Evolutionary conservation across 2,329 filamentous ascomycete species (phyloP), one percentile per base, ranked within the genome.

Genomic region (Fusarium sp.): DNA sequence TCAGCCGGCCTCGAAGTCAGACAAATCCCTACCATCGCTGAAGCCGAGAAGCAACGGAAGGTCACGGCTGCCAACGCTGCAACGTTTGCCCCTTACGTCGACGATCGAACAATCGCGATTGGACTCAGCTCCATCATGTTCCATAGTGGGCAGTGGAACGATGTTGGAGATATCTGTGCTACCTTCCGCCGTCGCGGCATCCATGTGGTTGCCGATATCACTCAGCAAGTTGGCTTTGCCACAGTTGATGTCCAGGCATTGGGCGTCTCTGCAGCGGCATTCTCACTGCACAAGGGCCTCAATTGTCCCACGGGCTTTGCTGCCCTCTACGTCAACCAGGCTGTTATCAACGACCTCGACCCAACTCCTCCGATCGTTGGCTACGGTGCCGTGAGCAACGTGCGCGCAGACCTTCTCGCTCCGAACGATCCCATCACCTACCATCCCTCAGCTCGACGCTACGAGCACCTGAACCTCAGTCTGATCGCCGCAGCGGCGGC

Each of bases 41-140:
- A 23, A 12, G 47, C 47, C 12, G 16, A 37, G 34, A 23, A 51
- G 18, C 34, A n/a, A 4, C 30, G 31, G 8, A 36, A 23, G 4
- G 31, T 51, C 4, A 23, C 31, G 13, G 47, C 47, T 8, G 47
- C 47, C 18, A 51, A 51, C 16, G 47, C 47, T 12, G 28, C 31
- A 9, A 51, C 47, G 2, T 51, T 51, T 51, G 47, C 47, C 7
- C 47, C 47, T 10, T 51, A 51, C 12, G 47, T 51, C 47, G 31
- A 51, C 3, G 47, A 37, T 11, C 31, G 31, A 10, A 51, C 47
- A 23, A 31, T 16, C 15, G 47, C 47, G 12, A 51, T 51, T 10
- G 47, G 47, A 3, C 16, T 51, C 30, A 51, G 47, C 30, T 34
- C 47, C 15, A 13, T 51, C 47, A 51, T 51, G 47, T 51, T 51